Base-by-base conservation (phyloP, 768 basidiomycete species). In the Galerina sulciceps region DNA sequence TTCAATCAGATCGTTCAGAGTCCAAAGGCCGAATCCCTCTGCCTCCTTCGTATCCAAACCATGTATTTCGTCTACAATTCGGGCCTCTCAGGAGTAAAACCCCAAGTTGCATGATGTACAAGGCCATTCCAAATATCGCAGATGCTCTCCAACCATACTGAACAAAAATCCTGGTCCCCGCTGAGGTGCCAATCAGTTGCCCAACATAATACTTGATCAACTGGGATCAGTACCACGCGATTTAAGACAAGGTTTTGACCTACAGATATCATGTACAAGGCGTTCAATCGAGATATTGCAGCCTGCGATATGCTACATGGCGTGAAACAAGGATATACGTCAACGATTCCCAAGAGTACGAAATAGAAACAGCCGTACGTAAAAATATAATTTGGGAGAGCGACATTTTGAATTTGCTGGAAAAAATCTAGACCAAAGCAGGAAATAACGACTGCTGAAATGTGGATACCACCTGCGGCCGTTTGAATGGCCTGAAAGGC, bases 171-270 rank as follows among this genome's bases (percentile, higher is more conserved):
- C 77, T 65, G 0, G 88, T 85, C 20, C 88, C 85, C 0, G 85
- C 84, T 0, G 85, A 76, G 1, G 89, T 89, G 10, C 90, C 90
- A 66, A 87, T 85, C 14, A 90, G 83, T 73, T 90, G 88, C 0
- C 90, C 90, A n/a, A 86, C 76, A 68, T 88, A 88, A 20, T 85
- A 67, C 77, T 78, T 46, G 18, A 49, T 6, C n/a, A 8, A 31
- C 26, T 23, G 13, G 15, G 6, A 18, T 36, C 1, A 18, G 40
- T 17, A 8, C 8, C 26, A 31, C 22, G 2, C 2, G 1, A 10
- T 10, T 22, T 31, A 44, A 14, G 50, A 6, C 17, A 41, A 37
- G 18, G 17, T 5, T 26, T 17, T 11, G 17, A 70, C 81, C 59
- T 64, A 84, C 85, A 13, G 83, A 83, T 55, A 90, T 73, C 47